Conservation (phyloP, 306 rosid genomes). For the Mimosa bimucronata region DNA sequence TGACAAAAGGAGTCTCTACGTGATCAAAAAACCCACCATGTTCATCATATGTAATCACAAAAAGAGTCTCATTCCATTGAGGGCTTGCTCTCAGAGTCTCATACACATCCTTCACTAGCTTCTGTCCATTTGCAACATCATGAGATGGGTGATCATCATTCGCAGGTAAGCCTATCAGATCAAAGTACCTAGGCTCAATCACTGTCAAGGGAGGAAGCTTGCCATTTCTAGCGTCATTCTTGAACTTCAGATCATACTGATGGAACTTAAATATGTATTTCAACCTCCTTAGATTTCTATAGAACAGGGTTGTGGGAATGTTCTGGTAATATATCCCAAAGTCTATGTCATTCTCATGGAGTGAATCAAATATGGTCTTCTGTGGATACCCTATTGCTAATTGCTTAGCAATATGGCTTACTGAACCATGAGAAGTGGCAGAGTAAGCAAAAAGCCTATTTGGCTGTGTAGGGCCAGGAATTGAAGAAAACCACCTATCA, state of each 20-base stretch:
- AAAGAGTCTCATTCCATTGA: conserved; percentile 58
- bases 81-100: conserved; percentile 18
- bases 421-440: conserved; percentile 95
- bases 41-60: conserved; percentile 89
- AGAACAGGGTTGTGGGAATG: conserved; percentile 87
- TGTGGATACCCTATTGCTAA: conserved; percentile 89
- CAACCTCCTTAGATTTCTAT: conserved; percentile 80
- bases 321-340: conserved; percentile 84
- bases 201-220: conserved; percentile 85
- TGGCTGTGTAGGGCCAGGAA: conserved; percentile 98
- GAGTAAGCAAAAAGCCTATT: conserved; percentile 94
- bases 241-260: conserved; percentile 76
- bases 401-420: conserved; percentile 83
- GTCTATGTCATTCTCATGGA: conserved; percentile 64
- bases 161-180: conserved; percentile 72
- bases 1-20: conserved; percentile 80
- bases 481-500: conserved; percentile 94
- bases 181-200: conserved; percentile 93
- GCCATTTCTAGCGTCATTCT: conserved; percentile 77
- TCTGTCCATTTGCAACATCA: conserved; percentile 52
- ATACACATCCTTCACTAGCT: conserved; percentile 6
- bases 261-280: conserved; percentile 82
- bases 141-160: conserved; percentile 98
- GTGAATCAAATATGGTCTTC: conserved; percentile 87
- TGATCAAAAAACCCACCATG: conserved; percentile 97